Conservation (phyloP, 208 protist species). For the Kentomonas sorsogonicus region DNA sequence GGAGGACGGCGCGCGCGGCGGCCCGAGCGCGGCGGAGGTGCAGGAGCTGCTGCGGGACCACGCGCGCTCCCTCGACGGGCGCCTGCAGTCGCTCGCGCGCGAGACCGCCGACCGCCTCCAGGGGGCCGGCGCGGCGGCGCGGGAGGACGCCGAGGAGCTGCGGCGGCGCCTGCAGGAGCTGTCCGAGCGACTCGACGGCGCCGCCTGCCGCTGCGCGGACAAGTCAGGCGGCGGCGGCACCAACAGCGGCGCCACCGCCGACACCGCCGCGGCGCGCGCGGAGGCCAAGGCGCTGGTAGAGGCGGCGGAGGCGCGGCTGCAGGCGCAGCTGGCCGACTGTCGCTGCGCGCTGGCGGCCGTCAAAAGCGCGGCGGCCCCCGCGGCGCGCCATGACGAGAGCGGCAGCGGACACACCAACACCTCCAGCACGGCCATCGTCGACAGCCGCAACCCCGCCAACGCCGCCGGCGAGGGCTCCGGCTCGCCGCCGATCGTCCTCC, state of each 20-base stretch:
- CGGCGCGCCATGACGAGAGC: not conserved
- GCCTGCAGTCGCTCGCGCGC: conserved; percentile 3
- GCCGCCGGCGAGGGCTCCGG: not conserved
- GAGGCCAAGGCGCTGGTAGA: not conserved
- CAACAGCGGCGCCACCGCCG: too few relatives aligned
- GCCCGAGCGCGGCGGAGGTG: not conserved
- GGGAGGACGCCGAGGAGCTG: conserved; percentile 5
- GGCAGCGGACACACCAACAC: not conserved
- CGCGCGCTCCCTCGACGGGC: conserved; percentile 12
- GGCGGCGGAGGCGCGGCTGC: not conserved
- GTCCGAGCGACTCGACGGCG: conserved; percentile 10
- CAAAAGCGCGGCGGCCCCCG: not conserved
- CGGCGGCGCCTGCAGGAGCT: conserved; percentile 17
- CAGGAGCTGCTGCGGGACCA: conserved; percentile 2
- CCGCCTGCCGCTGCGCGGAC: too few relatives aligned
- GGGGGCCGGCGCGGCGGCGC: not conserved
- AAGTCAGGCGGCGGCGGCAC: too few relatives aligned
- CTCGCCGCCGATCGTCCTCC: not conserved
- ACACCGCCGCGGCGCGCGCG: not conserved
- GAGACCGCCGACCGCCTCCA: not conserved
- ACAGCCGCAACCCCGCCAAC: not conserved
- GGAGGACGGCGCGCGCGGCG: not conserved
- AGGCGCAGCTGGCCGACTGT: not conserved
- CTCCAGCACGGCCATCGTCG: conserved; percentile 6
- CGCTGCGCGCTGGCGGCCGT: not conserved